Evolutionary conservation across 2,329 filamentous ascomycete species (phyloP), one percentile per base, ranked within the genome.

Genomic region (Xylaria sp.): DNA sequence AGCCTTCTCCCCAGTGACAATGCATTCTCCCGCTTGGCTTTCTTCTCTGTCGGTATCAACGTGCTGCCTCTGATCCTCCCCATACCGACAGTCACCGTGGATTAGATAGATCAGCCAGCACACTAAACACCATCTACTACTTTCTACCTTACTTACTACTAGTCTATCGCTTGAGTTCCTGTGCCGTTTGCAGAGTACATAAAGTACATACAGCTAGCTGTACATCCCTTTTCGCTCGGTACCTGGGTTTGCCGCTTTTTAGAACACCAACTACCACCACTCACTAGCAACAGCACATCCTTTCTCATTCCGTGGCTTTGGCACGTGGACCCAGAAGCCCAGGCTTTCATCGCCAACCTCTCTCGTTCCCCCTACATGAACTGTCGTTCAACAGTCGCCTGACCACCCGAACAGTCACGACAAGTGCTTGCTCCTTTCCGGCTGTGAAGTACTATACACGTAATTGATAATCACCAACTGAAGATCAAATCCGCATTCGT

Each of bases 291-390:
- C 60, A 44, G 56, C 66, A 60, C 63, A 62, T 67, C 66, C 51
- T 69, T 66, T 66, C 59, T 56, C 23, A 40, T 56, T 67, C 44
- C 26, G 53, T 57, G 49, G 49, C 36, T 62, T 56, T 59, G 57
- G 63, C 69, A 71, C 66, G 66, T 71, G 66, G 66, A 65, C 38
- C 66, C 59, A 59, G 40, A 51, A 48, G 59, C 63, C 63, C 59
- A 66, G 42, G 54, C 67, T 49, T 61, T 51, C 58, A 33, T 61
- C 42, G 54, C 63, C 66, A 64, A 53, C 49, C 53, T 66, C 62
- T 44, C 46, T 59, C 5, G 26, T 23, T 28, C 44, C 40, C 54
- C 20, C 40, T 58, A 57, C 68, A 36, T 63, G 13, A 57, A 51
- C 56, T 33, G 33, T 49, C 56, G 33, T 36, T 17, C 20, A 48